Evolutionary conservation across 1,284 basidiomycete species (phyloP).

Genomic region (Cutaneotrichosporon sp.): DNA sequence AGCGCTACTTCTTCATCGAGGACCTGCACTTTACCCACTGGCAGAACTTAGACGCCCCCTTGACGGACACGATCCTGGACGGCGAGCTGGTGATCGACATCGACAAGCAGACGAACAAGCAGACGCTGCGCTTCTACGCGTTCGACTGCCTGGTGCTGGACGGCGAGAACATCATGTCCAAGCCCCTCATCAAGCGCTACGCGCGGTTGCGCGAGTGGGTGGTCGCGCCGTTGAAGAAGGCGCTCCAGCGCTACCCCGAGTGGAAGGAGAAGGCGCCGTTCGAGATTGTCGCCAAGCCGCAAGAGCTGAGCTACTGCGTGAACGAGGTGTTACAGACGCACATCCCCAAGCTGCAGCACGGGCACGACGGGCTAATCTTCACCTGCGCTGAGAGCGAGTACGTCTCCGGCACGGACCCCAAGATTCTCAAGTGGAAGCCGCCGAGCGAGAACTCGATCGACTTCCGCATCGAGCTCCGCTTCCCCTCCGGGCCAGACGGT

Average conservation of each 20-base stretch:
- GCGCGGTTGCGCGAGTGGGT: slow-evolving; percentile 83
- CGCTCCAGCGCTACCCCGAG: slow-evolving; percentile 65
- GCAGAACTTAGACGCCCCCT: slow-evolving; percentile 64
- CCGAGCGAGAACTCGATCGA: slow-evolving; percentile 98
- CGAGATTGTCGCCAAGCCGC: slow-evolving; percentile 85
- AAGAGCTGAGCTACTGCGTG: slow-evolving; percentile 85
- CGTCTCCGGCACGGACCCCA: slow-evolving; percentile 82
- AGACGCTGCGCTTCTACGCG: slow-evolving; percentile 76
- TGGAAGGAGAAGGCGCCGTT: slow-evolving; percentile 71
- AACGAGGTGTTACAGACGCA: slow-evolving; percentile 80
- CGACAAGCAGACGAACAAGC: slow-evolving; percentile 73
- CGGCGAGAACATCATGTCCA: slow-evolving; percentile 81
- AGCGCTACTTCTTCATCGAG: slow-evolving; percentile 72
- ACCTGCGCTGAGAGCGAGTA: slow-evolving; percentile 87
- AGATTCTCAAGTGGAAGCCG: slow-evolving; percentile 98
- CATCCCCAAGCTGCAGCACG: slow-evolving; percentile 87
- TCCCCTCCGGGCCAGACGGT: slow-evolving; percentile 65
- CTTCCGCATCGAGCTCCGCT: slow-evolving; percentile 90
- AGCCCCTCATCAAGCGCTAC: slow-evolving; percentile 81
- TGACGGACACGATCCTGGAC: slow-evolving; percentile 82
- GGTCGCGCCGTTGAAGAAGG: slow-evolving; percentile 73
- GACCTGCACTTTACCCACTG: slow-evolving; percentile 88
- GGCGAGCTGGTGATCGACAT: slow-evolving; percentile 93
- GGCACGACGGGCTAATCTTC: slow-evolving; percentile 95
- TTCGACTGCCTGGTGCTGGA: slow-evolving; percentile 94